Base-by-base conservation (phyloP, 306 rosid species). In the Malus orientalis region DNA sequence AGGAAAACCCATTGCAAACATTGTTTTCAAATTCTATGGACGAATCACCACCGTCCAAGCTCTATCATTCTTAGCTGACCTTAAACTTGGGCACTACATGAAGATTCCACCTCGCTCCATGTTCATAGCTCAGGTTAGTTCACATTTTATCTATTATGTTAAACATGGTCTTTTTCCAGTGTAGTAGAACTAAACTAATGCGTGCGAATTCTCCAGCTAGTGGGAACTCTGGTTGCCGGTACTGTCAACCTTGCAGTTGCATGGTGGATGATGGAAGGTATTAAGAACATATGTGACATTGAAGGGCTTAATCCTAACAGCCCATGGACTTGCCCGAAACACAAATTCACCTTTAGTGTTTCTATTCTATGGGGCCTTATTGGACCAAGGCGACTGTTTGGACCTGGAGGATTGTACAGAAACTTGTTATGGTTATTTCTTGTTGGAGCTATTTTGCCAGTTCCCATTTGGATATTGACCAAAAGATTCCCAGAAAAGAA, bases 241-340 rank as follows among this genome's bases (percentile, higher is more conserved):
- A 74, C 78, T n/a, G 92, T 95, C 64, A 92, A 95, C 87, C 96
- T 95, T 44, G 86, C 87, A 9, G 96, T 92, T 71, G 98, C 98
- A 6, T 95, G 98, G 98, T 95, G 98, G 98, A 95, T 95, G 98
- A 76, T 95, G 81, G 98, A 83, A 55, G 73, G 71, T 81, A 86
- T 95, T 20, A 84, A 88, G 54, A 89, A 90, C 73, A 85, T 95
- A 15, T 95, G 98, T 16, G 87, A 87, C 77, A 88, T 86, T 47
- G 97, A 95, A 27, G 81, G 78, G n/a, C 73, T 76, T 18, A 93
- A 84, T 61, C 89, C 89, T 11, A 89, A 92, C 82, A 90, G 96
- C 66, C 96, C 98, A 9, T 95, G 98, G 98, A 95, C 98, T 32
- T 95, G 98, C 75, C 98, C 98, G 4, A 95, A 95, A 58, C 92